Base-by-base conservation (phyloP, 768 basidiomycete species). In the Chalciporus chontae region DNA sequence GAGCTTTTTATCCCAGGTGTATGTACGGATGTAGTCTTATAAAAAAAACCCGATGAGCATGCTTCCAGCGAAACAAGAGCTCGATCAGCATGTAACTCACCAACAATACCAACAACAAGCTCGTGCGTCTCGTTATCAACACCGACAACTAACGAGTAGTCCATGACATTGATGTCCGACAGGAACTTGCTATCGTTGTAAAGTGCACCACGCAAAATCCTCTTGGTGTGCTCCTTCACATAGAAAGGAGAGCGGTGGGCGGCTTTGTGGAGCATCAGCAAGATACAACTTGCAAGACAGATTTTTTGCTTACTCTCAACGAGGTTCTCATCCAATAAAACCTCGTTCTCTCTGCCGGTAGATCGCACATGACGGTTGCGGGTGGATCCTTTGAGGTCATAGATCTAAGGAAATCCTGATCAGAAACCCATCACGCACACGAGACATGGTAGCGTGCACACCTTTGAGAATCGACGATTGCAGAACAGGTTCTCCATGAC, bases 401-500 rank as follows among this genome's bases (percentile, higher is more conserved):
- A 99, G 40, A 97, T 94, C 91, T 94, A 34, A 13, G 21, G 17
- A 27, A 29, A 36, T 40, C 15, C 19, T 3, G 31, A n/a, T 57
- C 39, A 55, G 49, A 40, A 27, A 45, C 18, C 38, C 26, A 38
- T 48, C 34, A 26, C 26, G 8, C 40, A 8, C 4, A 8, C 9
- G 2, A 49, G n/a, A 42, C 5, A 29, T 9, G 31, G 13, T 10
- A 5, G 7, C 50, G 15, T 15, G 32, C 53, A n/a, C 60, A 90
- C 92, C 77, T 87, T 91, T 3, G 87, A 84, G 61, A 97, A 95
- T 10, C 87, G 81, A 48, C 90, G 80, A 55, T 94, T 90, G 66
- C 96, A 94, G 64, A 97, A 96, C 9, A 95, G 73, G 60, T 94
- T 99, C 70, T 99, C 96, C 95, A 97, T 98, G 43, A 99, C 90